Percentiles rank a stretch among this genome's conserved stretches.
Conservation (phyloP, 2,329 filamentous ascomycete species). For the Cytospora mali region DNA sequence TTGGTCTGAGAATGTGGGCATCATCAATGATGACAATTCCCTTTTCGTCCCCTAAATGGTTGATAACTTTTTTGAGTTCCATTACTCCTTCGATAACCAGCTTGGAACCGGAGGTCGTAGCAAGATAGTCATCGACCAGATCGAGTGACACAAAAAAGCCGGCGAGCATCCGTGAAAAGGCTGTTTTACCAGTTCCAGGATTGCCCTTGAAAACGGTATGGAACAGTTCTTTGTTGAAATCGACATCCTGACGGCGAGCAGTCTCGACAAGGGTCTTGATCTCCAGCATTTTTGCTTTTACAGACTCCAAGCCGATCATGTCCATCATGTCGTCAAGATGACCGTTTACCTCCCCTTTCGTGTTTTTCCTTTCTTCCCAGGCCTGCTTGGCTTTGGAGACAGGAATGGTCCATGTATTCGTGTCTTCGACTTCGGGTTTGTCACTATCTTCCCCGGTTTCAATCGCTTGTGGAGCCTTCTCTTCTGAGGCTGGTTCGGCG, state of each 20-base stretch:
- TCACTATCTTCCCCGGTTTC: neutral
- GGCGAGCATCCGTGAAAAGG: conserved; percentile 71
- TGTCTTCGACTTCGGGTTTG: neutral
- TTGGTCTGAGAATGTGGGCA: conserved; percentile 70
- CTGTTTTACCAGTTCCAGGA: conserved; percentile 77
- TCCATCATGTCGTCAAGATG: conserved; percentile 12
- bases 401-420: conserved; percentile 9
- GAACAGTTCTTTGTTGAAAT: conserved; percentile 37
- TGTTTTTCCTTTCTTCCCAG: conserved; percentile 11
- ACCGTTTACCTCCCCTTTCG: conserved; percentile 1
- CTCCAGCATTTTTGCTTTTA: conserved; percentile 16
- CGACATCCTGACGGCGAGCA: conserved; percentile 9
- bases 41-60: conserved; percentile 60
- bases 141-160: conserved; percentile 4
- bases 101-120: conserved; percentile 57
- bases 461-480: neutral
- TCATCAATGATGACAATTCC: conserved; percentile 79
- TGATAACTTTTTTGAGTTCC: conserved; percentile 58
- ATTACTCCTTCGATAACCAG: conserved; percentile 64
- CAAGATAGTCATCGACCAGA: neutral
- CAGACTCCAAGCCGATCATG: conserved; percentile 15
- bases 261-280: conserved; percentile 20
- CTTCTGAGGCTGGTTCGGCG: neutral
- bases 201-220: conserved; percentile 72
- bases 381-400: conserved; percentile 14